A percentile compares a stretch with the other conserved stretches of the same genome.
Evolutionary conservation across 2,329 filamentous ascomycete genomes (phyloP).

Genomic region (Colletotrichum sp.): DNA sequence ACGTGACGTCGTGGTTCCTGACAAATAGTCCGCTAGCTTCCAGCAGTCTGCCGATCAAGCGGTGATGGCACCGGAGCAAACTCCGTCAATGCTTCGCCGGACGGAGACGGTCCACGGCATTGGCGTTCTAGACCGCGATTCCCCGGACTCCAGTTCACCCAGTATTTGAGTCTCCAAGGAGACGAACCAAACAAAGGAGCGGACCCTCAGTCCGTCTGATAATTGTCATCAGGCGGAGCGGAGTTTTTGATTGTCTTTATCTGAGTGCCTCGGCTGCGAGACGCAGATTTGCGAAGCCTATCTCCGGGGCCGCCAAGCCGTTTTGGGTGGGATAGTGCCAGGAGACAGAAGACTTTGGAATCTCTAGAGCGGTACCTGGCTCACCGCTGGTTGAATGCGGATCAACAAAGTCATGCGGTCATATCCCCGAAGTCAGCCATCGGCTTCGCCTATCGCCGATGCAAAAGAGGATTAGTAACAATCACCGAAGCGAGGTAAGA

Average conservation of each 20-base stretch:
- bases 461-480: neutral
- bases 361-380: neutral
- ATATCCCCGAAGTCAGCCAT: neutral
- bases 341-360: neutral
- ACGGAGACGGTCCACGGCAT: neutral
- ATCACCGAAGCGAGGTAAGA: neutral
- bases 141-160: neutral
- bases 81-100: neutral
- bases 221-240: neutral
- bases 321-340: neutral
- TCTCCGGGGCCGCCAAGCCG: neutral
- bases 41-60: neutral
- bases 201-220: neutral
- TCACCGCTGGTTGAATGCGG: neutral
- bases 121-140: neutral
- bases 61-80: neutral
- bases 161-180: neutral
- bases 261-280: neutral
- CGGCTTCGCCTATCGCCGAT: slow-evolving; percentile 4
- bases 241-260: neutral
- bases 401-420: neutral
- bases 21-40: neutral
- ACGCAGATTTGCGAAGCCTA: neutral
- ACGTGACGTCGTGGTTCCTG: neutral
- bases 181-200: neutral